A percentile compares a stretch with the other conserved stretches of the same genome.
phyloP scores from a whole-genome alignment of 2,329 filamentous ascomycete species.

The Onygenales sp. region DNA sequence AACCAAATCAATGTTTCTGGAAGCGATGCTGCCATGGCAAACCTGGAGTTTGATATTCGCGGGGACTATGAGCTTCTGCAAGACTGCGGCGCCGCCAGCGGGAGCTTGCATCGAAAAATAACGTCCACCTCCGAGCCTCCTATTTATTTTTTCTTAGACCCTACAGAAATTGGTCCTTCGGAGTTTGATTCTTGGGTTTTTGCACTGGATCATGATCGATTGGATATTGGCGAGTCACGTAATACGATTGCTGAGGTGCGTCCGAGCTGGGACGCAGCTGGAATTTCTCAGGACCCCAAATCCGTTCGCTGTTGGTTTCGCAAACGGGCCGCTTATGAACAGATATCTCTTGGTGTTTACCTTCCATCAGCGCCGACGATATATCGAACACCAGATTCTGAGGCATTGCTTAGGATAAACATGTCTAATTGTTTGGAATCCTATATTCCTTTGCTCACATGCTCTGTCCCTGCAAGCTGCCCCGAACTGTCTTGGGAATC shows the following conservation, averaged over 20 bases:
- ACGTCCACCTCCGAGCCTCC: slow-evolving; percentile 12
- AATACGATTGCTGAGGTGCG: slow-evolving; percentile 38
- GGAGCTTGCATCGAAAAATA: slow-evolving; percentile 43
- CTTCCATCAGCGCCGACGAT: slow-evolving; percentile 11
- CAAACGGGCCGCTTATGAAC: slow-evolving; percentile 17
- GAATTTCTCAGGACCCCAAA: slow-evolving; percentile 10
- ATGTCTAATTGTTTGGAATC: slow-evolving; percentile 20
- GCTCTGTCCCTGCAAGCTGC: slow-evolving; percentile 13
- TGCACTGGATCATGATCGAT: slow-evolving; percentile 37
- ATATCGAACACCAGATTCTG: slow-evolving; percentile 15
- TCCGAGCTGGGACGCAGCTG: slow-evolving; percentile 34
- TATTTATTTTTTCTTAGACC: slow-evolving; percentile 52
- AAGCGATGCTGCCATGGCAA: slow-evolving; percentile 16
- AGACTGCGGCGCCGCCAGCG: slow-evolving; percentile 49
- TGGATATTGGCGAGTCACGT: slow-evolving; percentile 39
- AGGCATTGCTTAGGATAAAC: slow-evolving; percentile 9
- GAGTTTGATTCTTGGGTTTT: slow-evolving; percentile 49
- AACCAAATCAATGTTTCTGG: slow-evolving; percentile 32
- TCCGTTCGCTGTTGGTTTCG: slow-evolving; percentile 22
- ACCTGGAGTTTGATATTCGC: slow-evolving; percentile 30
- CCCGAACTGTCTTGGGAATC: slow-evolving; percentile 12
- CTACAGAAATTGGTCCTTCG: slow-evolving; percentile 38
- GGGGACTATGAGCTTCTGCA: slow-evolving; percentile 45
- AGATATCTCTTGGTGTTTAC: slow-evolving; percentile 15
- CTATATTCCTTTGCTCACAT: slow-evolving; percentile 23